A percentile compares a stretch with the other conserved stretches of the same genome.
These are phyloP conservation scores for Pleurotus ostreatus DNA, from an alignment of 768 basidiomycete genomes.

Conservation along the genomic window DNA sequence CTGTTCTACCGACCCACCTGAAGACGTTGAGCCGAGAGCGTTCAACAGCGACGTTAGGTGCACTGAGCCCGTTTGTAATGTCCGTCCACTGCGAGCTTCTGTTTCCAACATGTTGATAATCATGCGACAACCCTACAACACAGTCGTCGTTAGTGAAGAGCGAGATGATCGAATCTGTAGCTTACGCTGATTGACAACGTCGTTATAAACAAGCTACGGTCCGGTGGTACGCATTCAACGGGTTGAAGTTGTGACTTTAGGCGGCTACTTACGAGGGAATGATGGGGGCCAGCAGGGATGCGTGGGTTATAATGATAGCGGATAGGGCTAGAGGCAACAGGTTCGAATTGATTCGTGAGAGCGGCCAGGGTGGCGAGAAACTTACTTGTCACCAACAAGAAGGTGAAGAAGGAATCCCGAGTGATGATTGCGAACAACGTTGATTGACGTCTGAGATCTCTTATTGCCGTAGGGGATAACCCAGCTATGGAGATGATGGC, in stretches of 20 bases:
- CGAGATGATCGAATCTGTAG: not conserved
- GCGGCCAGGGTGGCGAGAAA: not conserved
- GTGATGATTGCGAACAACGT: slow-evolving; percentile 1
- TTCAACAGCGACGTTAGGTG: not conserved
- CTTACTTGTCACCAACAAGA: not conserved
- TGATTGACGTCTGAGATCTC: not conserved
- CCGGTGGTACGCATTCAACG: not conserved
- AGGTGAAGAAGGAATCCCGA: slow-evolving; percentile 2
- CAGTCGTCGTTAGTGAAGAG: not conserved
- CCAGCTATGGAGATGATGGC: not conserved
- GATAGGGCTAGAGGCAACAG: not conserved
- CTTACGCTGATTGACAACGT: slow-evolving; percentile 3
- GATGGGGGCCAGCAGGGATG: not conserved
- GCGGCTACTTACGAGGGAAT: not conserved
- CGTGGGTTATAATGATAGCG: slow-evolving; percentile 2
- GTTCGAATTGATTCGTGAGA: not conserved
- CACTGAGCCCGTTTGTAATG: not conserved
- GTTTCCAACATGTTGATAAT: slow-evolving; percentile 1
- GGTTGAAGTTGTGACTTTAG: not conserved
- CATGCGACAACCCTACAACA: slow-evolving; percentile 4
- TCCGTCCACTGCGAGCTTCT: not conserved
- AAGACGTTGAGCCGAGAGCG: no score
- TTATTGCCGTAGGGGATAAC: not conserved
- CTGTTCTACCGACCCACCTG: no score
- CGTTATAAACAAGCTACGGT: slow-evolving; percentile 1